phyloP scores from a whole-genome alignment of 2,329 filamentous ascomycete species.

The Bertia moriformis region DNA sequence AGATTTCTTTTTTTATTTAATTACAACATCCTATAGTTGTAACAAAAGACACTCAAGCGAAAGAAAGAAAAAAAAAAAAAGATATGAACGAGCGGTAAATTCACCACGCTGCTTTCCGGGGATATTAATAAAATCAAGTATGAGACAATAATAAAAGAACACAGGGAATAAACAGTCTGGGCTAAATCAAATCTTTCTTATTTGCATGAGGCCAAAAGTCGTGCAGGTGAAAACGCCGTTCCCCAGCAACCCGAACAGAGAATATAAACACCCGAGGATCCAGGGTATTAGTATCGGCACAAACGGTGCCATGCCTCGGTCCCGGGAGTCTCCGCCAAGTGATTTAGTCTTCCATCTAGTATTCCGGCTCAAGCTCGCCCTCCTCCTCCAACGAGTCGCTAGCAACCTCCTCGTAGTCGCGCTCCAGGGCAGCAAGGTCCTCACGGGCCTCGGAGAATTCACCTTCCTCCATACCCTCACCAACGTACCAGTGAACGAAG shows the following conservation, averaged over 20 bases:
- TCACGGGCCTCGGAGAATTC: conserved; percentile 80
- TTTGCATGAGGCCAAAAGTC: conserved; percentile 1
- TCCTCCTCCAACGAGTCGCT: conserved; percentile 52
- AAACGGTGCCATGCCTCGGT: not conserved
- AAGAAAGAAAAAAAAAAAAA: no score
- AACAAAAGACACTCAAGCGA: no score
- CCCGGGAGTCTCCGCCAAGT: no score
- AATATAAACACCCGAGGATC: no score
- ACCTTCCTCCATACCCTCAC: conserved; percentile 84
- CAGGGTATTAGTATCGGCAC: no score
- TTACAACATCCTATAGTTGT: no score
- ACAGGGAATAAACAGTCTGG: not conserved
- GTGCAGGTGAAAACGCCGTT: not conserved
- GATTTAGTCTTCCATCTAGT: conserved; percentile 29
- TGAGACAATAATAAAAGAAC: not conserved
- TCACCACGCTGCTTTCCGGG: not conserved
- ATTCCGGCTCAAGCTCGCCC: conserved; percentile 44
- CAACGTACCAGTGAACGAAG: conserved; percentile 69
- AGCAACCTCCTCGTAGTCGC: conserved; percentile 60
- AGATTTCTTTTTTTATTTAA: no score
- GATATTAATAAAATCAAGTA: conserved; percentile 1
- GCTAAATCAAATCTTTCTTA: not conserved
- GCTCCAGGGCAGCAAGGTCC: conserved; percentile 60
- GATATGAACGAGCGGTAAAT: conserved; percentile 1
- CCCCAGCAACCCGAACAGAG: no score